Base-by-base conservation (phyloP, 148 eudicot genomes). In the Pouteria glomerata region DNA sequence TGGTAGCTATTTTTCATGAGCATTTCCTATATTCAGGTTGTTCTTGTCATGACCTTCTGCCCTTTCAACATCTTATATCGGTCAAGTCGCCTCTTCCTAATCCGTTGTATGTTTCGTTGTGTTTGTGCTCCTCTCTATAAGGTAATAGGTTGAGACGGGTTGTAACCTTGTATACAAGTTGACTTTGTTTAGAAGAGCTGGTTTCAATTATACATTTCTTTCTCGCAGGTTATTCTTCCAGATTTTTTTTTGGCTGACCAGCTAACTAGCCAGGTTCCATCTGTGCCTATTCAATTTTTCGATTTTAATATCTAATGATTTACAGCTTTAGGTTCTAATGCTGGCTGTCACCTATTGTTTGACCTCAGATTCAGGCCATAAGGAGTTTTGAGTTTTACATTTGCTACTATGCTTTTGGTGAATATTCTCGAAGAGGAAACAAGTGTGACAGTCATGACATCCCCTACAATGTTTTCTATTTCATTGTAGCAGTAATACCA, bases 401-500 rank as follows among this genome's bases (percentile, higher is more conserved):
- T 31, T 85, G 88, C 75, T 82, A 74, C 74, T 85, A 82, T 67
- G 75, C 78, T 31, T 76, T 68, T 52, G 79, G 63, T 50, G 80
- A 79, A 65, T 74, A 74, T 65, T 62, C 78, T 70, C 56, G 57
- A 62, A 80, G 75, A 51, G 67, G 47, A 60, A 80, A 75, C 74
- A 85, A 71, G 72, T 92, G 97, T 77, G 83, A 74, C 41, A 70
- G 42, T 30, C 71, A 62, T 66, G 87, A 76, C 74, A 85, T 71
- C 58, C 0, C 44, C 10, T 92, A 83, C 76, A 86, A 80, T 59
- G 80, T 77, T 63, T 92, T 92, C 82, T 90, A 90, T 63, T 86
- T 79, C 76, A 74, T 92, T 63, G 45, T 90, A 66, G 98, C 93
- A 10, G 74, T 87, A 53, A 65, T 88, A 71, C 98, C 98, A 26